Evolutionary conservation across 352 stramenopile species (phyloP).

Genomic region (Globisporangium solare): DNA sequence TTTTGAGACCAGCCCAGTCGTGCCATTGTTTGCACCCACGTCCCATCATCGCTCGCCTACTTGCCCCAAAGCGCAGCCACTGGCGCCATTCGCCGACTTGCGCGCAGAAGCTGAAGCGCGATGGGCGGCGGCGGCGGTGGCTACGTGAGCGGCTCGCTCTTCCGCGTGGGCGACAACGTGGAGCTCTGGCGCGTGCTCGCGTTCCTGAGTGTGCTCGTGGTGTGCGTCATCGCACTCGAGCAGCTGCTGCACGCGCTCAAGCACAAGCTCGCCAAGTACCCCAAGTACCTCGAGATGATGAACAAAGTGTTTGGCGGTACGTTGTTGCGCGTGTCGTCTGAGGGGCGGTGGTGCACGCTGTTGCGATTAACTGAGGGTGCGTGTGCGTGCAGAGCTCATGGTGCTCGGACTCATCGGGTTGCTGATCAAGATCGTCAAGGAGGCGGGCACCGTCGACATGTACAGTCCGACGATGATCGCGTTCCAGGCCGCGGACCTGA

Average conservation of each 20-base stretch:
- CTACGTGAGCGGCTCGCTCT: slow-evolving; percentile 30
- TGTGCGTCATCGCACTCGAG: slow-evolving; percentile 53
- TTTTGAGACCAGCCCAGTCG: too few relatives aligned
- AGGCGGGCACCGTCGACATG: slow-evolving; percentile 21
- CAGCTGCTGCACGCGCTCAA: slow-evolving; percentile 36
- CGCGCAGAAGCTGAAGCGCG: too few relatives aligned
- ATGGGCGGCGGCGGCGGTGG: too few relatives aligned
- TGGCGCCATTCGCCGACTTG: too few relatives aligned
- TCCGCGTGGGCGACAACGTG: slow-evolving; percentile 49
- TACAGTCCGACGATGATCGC: slow-evolving; percentile 35
- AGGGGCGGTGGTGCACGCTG: not conserved
- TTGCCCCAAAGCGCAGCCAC: too few relatives aligned
- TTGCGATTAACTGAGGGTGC: not conserved
- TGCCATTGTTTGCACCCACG: too few relatives aligned
- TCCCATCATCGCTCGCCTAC: too few relatives aligned
- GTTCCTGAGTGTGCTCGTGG: slow-evolving; percentile 42
- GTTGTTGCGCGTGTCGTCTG: not conserved
- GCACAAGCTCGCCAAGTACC: slow-evolving; percentile 40
- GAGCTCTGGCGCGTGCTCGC: slow-evolving; percentile 49
- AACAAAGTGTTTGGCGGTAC: slow-evolving; percentile 41
- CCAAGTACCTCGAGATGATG: slow-evolving; percentile 70
- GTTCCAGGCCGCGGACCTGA: slow-evolving; percentile 51
- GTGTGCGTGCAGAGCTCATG: slow-evolving; percentile 37
- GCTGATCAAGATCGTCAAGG: slow-evolving; percentile 46
- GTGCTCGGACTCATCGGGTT: slow-evolving; percentile 53